Conservation (phyloP, 208 protist genomes). For the Leptomonas seymouri region DNA sequence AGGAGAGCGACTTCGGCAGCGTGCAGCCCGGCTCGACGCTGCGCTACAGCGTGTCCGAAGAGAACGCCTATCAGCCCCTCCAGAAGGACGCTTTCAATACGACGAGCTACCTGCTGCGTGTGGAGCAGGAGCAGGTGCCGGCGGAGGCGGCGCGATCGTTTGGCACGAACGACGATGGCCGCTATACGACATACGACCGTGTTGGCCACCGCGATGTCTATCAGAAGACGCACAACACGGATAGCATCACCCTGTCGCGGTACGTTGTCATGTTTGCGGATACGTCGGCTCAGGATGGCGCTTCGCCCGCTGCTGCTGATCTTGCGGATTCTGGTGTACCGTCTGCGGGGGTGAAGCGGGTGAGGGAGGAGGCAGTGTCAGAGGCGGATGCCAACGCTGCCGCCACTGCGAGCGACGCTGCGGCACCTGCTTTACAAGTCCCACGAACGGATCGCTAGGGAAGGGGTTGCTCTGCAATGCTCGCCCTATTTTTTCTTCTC, state of each 20-base stretch:
- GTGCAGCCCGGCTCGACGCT: slow-evolving; percentile 22
- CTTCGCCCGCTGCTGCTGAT: neutral
- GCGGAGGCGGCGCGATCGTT: slow-evolving; percentile 24
- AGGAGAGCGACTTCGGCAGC: slow-evolving; percentile 36
- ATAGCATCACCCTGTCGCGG: slow-evolving; percentile 47
- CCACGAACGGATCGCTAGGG: slow-evolving; percentile 7
- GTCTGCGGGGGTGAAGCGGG: slow-evolving; percentile 16
- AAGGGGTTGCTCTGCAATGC: no score
- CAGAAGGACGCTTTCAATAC: slow-evolving; percentile 61
- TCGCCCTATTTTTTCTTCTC: no score
- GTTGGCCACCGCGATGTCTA: slow-evolving; percentile 61
- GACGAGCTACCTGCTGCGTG: slow-evolving; percentile 67
- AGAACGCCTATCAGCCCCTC: slow-evolving; percentile 76
- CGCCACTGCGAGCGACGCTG: neutral
- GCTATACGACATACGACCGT: slow-evolving; percentile 68
- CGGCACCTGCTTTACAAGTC: slow-evolving; percentile 4
- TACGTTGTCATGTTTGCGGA: slow-evolving; percentile 70
- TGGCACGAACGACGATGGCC: slow-evolving; percentile 50
- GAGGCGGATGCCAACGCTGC: neutral
- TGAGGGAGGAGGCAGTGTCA: slow-evolving; percentile 24
- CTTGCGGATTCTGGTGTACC: neutral
- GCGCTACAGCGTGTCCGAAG: slow-evolving; percentile 52
- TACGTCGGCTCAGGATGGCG: slow-evolving; percentile 9
- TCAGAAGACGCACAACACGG: slow-evolving; percentile 62
- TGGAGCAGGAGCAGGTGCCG: slow-evolving; percentile 22